Evolutionary conservation across 2,329 filamentous ascomycete genomes (phyloP).

Genomic region (Fusarium succisae): DNA sequence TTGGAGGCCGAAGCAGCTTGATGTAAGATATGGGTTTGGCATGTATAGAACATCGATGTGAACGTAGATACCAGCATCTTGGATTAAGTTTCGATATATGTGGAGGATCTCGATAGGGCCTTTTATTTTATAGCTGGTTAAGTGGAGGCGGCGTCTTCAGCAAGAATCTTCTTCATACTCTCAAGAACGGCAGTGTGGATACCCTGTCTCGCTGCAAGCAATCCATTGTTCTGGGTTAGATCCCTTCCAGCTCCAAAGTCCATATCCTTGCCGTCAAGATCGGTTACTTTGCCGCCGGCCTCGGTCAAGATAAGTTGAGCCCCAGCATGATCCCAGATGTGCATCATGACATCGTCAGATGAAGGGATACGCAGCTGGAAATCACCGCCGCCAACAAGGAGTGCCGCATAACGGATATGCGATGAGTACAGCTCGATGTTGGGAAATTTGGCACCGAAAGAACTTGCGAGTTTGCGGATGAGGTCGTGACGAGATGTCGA

Average conservation of each 20-base stretch:
- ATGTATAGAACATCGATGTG: neutral
- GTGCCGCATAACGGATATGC: conserved; percentile 51
- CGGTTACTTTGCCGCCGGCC: conserved; percentile 62
- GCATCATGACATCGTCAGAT: conserved; percentile 35
- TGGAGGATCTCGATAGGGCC: neutral
- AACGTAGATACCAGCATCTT: neutral
- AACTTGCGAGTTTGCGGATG: conserved; percentile 40
- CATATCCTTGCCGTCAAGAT: conserved; percentile 51
- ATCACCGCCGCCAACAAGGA: conserved; percentile 50
- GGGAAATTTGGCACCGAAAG: conserved; percentile 47
- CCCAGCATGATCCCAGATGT: conserved; percentile 65
- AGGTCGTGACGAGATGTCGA: conserved; percentile 47
- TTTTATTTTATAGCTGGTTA: neutral
- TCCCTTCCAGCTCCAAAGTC: conserved; percentile 50
- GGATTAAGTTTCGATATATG: neutral
- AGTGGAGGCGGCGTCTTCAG: conserved; percentile 22
- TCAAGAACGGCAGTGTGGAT: conserved; percentile 55
- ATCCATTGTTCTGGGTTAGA: conserved; percentile 47
- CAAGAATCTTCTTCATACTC: conserved; percentile 34
- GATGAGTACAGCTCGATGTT: conserved; percentile 53
- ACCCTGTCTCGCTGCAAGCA: conserved; percentile 55
- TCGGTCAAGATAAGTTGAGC: conserved; percentile 67
- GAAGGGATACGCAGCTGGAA: conserved; percentile 47
- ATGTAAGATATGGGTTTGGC: conserved; percentile 68
- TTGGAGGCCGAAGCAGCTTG: conserved; percentile 90